Base-by-base conservation (phyloP, 2,329 filamentous ascomycete genomes). In the Botrytis byssoidea region DNA sequence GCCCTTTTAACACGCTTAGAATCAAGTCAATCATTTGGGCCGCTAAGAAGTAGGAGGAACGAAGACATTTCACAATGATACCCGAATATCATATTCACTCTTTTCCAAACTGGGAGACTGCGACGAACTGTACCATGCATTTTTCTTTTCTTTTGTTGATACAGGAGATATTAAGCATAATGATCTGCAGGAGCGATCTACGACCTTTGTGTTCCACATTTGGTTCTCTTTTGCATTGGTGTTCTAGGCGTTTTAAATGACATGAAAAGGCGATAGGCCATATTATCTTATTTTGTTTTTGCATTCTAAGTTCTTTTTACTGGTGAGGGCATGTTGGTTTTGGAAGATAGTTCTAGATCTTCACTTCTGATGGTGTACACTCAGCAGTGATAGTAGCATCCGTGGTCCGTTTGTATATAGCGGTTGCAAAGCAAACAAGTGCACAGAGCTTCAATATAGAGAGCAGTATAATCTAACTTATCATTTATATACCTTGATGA, bases 1-100 rank as follows among this genome's bases (percentile, higher is more conserved):
- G 94, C 94, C 55, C 90, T 95, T 81, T 84, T 99, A 77, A 91
- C 91, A 66, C 88, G 94, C 76, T 89, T 97, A 77, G 96, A 98
- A 84, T 95, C 92, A 37, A 89, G 86, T 68, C 88, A 89, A 63
- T 79, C 79, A 14, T 74, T 79, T 73, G 77, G 75, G 8, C 79
- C 77, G 29, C 63, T 76, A 37, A 74, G 64, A 73, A 80, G 77
- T 71, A 78, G 77, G 74, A 79, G 76, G 74, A 73, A 73, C 61
- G 71, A 72, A 35, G 37, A 63, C 10, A 55, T 59, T 67, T 22
- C 46, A 44, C 25, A 68, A 59, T 72, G 63, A 72, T 71, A 63
- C 71, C 79, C 69, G 57, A 77, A 71, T 70, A 75, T 73, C 55
- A 59, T 75, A 74, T 66, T 71, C 55, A 63, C 65, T 61, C 55